Evolutionary conservation across 176 grass and related monocot species (phyloP), one percentile per base, ranked within the genome.

Genomic region (Rhipidocladum racemiflorum): DNA sequence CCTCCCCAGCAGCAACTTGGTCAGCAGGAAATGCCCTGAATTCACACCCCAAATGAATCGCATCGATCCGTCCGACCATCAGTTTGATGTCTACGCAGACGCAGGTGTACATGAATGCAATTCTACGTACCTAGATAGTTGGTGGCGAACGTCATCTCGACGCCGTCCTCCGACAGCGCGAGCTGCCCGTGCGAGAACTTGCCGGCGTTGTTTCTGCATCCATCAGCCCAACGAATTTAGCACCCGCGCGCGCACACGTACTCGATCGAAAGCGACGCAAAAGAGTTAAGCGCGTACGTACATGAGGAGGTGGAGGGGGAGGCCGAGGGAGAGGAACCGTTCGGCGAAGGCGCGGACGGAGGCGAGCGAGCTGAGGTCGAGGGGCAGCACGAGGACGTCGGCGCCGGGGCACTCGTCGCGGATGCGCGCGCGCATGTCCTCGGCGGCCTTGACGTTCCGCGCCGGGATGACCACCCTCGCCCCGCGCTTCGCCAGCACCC

Each of bases 141-240:
- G 63, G 96, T 95, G 43, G 96, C 96, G 90, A 98, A 98, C 56
- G 92, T 95, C 96, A 95, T 98, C 89, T 98, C 96, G 21, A 98
- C 86, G 60, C 92, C 96, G 87, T 98, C 90, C 87, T 95, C 96
- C 15, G 92, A 88, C 60, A 98, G 84, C 79, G 92, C 89, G 61
- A 86, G 78, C 79, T 93, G 87, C 1, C 94, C 96, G 65, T 95
- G 89, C n/a, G 92, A 95, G 81, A 98, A 98, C 82, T 95, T 98
- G 65, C 96, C 96, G 16, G 96, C 96, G 71, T 98, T 98, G 83
- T 98, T 98, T 85, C 94, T 97, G 90, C 65, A 72, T 24, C 76
- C 40, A 44, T 56, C 36, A 59, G 20, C 8, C 76, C 6, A 28
- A 83, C 68, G 39, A 76, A 56, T 28, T 70, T 61, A 55, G 51